These are phyloP conservation scores for Nothomitra cinnamomea DNA, from an alignment of 2,329 filamentous ascomycete genomes.

Conservation along the genomic window DNA sequence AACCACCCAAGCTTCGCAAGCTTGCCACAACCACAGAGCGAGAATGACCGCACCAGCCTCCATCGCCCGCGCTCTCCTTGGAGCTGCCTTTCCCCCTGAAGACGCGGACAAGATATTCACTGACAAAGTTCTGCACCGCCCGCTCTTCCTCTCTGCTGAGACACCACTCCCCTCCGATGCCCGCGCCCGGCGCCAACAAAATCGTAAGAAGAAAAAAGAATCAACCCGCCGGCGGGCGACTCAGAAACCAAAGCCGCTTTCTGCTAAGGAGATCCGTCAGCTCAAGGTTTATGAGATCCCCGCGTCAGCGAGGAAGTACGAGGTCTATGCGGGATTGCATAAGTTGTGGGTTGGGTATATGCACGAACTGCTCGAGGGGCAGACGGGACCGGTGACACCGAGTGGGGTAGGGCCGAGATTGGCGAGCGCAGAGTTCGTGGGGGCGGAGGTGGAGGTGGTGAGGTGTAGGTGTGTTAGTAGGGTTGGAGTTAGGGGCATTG, in stretches of 20 bases:
- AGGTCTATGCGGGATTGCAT: slow-evolving; percentile 61
- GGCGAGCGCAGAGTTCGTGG: slow-evolving; percentile 77
- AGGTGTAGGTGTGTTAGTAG: slow-evolving; percentile 63
- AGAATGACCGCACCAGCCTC: slow-evolving; percentile 11
- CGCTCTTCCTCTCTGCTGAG: slow-evolving; percentile 54
- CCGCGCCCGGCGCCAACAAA: slow-evolving; percentile 38
- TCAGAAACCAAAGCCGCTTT: slow-evolving; percentile 50
- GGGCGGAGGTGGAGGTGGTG: slow-evolving; percentile 67
- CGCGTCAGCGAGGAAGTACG: slow-evolving; percentile 49
- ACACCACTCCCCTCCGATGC: slow-evolving; percentile 21
- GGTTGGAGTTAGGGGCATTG: slow-evolving; percentile 72
- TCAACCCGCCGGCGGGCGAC: slow-evolving; percentile 30
- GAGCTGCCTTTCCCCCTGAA: slow-evolving; percentile 61
- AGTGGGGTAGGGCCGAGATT: slow-evolving; percentile 51
- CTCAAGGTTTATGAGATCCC: slow-evolving; percentile 62
- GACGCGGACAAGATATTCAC: slow-evolving; percentile 54
- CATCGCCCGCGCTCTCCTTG: slow-evolving; percentile 48
- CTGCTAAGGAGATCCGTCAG: slow-evolving; percentile 58
- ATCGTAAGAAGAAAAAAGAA: slow-evolving; percentile 33
- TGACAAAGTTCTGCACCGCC: slow-evolving; percentile 69
- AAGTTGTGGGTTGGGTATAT: slow-evolving; percentile 73
- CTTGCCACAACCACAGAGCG: background rate
- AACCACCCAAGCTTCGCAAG: too few species aligned
- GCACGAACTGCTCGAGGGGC: slow-evolving; percentile 52
- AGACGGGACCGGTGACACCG: slow-evolving; percentile 33